These are phyloP conservation scores for Termitomyces sp. DNA, from an alignment of 768 basidiomycete genomes.

Conservation along the genomic window DNA sequence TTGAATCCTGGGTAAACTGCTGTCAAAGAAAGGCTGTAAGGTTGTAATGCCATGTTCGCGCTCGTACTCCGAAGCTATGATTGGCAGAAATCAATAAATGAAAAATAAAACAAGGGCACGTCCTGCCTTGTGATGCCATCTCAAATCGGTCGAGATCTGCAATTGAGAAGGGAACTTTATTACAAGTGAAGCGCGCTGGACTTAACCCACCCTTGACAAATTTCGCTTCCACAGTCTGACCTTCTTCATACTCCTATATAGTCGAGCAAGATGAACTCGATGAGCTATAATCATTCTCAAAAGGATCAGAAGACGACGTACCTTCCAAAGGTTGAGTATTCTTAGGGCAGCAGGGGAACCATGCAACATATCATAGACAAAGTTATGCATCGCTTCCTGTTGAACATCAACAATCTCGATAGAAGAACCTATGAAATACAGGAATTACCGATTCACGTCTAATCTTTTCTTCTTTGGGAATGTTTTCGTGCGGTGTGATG, in stretches of 20 bases:
- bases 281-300: not conserved
- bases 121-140: conserved; percentile 76
- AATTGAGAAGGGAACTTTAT: not conserved
- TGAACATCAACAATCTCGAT: not conserved
- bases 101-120: not conserved
- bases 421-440: not conserved
- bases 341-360: conserved; percentile 59
- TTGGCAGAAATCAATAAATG: not conserved
- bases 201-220: conserved; percentile 72
- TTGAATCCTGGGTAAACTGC: conserved; percentile 64
- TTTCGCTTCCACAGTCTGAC: conserved; percentile 63
- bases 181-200: not conserved
- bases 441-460: conserved; percentile 58
- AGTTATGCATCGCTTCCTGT: conserved; percentile 88
- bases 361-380: conserved; percentile 87
- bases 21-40: conserved; percentile 78
- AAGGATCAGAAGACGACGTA: conserved; percentile 18
- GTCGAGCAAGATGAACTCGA: not conserved
- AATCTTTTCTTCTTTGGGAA: conserved; percentile 76
- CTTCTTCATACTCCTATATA: conserved; percentile 78
- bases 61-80: conserved; percentile 71
- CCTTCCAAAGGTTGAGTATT: conserved; percentile 71
- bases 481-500: conserved; percentile 85
- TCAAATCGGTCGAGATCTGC: conserved; percentile 84
- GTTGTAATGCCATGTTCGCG: conserved; percentile 36